Evolutionary conservation across 2,329 filamentous ascomycete species (phyloP).

Genomic region (Botryotinia convoluta): DNA sequence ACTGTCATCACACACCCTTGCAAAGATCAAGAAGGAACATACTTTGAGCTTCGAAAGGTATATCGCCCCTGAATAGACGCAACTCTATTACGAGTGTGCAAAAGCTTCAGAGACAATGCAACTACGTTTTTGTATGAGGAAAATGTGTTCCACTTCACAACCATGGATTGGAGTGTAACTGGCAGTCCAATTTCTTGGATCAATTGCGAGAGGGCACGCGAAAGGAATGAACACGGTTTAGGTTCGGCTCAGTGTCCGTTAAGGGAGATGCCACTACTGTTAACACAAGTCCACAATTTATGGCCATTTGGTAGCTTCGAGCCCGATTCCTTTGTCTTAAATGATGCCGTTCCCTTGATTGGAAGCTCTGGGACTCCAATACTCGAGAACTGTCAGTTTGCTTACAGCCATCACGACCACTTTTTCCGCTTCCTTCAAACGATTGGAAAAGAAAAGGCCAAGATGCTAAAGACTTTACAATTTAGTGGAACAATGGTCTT

Average conservation of each 20-base stretch:
- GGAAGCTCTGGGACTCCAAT: background rate
- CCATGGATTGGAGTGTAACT: background rate
- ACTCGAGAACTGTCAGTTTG: accelerated
- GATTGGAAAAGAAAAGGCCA: background rate
- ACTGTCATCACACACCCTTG: background rate
- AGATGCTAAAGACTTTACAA: background rate
- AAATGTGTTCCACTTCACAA: background rate
- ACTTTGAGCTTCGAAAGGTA: background rate
- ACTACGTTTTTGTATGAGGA: background rate
- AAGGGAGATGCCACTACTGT: no score
- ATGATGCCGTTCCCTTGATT: background rate
- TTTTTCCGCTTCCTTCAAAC: background rate
- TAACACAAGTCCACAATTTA: accelerated
- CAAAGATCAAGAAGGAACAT: background rate
- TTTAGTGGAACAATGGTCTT: background rate
- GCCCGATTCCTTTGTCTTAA: no score
- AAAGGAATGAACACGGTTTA: no score
- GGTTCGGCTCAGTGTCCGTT: no score
- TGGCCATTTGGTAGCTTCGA: background rate
- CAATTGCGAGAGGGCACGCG: accelerated
- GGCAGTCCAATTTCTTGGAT: background rate
- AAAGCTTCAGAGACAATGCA: background rate
- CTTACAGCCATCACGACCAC: background rate
- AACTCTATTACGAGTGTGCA: background rate
- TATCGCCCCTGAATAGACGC: background rate